Percentiles rank a stretch among this genome's conserved stretches.
Evolutionary conservation across 1,284 basidiomycete genomes (phyloP).

Genomic region (Cryptococcus depauperatus): DNA sequence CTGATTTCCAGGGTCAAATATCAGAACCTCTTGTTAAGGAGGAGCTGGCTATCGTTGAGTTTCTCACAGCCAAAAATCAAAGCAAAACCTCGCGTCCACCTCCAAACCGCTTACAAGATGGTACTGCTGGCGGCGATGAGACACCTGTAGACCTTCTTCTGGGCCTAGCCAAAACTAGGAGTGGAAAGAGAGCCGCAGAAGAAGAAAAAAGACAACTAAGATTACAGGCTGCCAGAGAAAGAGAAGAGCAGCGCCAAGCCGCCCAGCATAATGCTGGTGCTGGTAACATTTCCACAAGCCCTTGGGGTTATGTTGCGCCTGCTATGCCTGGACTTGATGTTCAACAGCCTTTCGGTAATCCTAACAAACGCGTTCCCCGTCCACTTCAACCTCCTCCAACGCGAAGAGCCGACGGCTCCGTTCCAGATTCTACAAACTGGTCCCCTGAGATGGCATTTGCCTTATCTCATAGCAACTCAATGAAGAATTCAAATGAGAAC

Average conservation of each 20-base stretch:
- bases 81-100: conserved; percentile 11
- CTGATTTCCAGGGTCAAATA: conserved; percentile 39
- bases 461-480: too few species aligned
- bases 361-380: conserved; percentile 24
- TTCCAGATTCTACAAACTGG: conserved; percentile 16
- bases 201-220: conserved; percentile 39
- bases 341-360: conserved; percentile 40
- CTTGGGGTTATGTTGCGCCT: conserved; percentile 44
- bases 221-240: conserved; percentile 38
- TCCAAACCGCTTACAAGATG: conserved; percentile 3
- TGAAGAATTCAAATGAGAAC: conserved; percentile 1
- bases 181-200: conserved; percentile 38
- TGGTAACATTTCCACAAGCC: conserved; percentile 17
- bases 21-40: conserved; percentile 47
- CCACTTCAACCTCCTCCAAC: conserved; percentile 35
- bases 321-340: conserved; percentile 44
- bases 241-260: conserved; percentile 30
- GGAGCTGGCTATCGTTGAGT: conserved; percentile 46
- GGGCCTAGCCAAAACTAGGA: conserved; percentile 39
- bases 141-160: conserved; percentile 41
- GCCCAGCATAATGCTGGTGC: conserved; percentile 14
- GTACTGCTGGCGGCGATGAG: conserved; percentile 25
- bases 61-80: conserved; percentile 41
- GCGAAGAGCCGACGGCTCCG: conserved; percentile 13
- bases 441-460: conserved; percentile 12